Evolutionary conservation across 2,329 filamentous ascomycete species (phyloP).

Genomic region (Onygenales sp.): DNA sequence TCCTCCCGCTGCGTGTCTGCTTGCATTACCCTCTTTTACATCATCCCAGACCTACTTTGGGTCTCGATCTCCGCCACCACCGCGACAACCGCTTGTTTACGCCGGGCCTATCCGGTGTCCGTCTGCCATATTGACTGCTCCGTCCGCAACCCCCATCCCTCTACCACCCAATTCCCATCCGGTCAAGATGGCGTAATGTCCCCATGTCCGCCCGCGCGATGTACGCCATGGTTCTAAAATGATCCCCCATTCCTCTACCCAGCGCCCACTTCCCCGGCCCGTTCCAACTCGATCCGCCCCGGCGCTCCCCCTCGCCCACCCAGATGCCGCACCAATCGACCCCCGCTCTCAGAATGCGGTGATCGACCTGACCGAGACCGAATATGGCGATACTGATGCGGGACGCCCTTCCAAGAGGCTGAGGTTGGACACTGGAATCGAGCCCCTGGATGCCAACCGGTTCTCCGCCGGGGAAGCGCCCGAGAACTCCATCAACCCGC

Average conservation of each 20-base stretch:
- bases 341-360: conserved; percentile 21
- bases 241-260: conserved; percentile 30
- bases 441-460: conserved; percentile 8
- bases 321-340: conserved; percentile 12
- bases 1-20: too few relatives aligned
- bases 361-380: conserved; percentile 27
- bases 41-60: too few relatives aligned
- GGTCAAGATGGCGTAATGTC: conserved; percentile 8
- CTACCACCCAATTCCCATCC: not conserved
- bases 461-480: conserved; percentile 6
- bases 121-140: too few relatives aligned
- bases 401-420: conserved; percentile 29
- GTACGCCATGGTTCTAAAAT: conserved; percentile 31
- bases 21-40: too few relatives aligned
- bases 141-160: not conserved
- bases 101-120: too few relatives aligned
- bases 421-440: conserved; percentile 23
- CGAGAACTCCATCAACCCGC: not conserved
- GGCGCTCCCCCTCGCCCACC: not conserved
- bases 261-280: not conserved
- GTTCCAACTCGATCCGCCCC: not conserved
- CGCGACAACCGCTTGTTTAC: too few relatives aligned
- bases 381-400: conserved; percentile 21
- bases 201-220: conserved; percentile 15
- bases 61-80: too few relatives aligned